Evolutionary conservation across 1,139 yeast genomes (phyloP), one percentile per base, ranked within the genome.

Genomic region (Yamadazyma dushanensis): DNA sequence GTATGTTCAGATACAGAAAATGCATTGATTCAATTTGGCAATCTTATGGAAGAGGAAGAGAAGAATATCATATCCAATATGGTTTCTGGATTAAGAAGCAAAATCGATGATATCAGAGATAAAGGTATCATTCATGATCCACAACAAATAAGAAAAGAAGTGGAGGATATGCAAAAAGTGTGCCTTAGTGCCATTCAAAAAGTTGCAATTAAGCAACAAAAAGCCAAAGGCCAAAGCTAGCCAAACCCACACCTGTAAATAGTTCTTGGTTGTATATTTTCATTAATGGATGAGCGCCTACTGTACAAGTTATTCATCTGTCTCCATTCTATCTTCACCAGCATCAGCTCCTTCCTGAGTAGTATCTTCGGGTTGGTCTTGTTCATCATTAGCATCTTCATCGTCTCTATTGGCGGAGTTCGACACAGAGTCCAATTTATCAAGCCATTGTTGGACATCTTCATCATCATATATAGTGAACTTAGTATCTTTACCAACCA

Each of bases 381-480:
- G 25, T 8, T 59, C 66, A 14, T 63, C 63, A 7, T 57, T 66
- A 11, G 56, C 71, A 31, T 61, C 69, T n/a, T 61, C 73, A 10
- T 62, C 68, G 26, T 58, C 72, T 46, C 63, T 63, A 43, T 61
- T 66, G 57, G 81, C 65, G 19, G 71, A 66, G 47, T 77, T 77
- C 3, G 80, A 66, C 8, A 76, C 78, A 4, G 81, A 70, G 49
- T 80, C 88, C 45, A 83, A 70, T 50, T 74, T 75, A 49, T 80
- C 87, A 45, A 83, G 71, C 89, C 89, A 83, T 48, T 77, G 85
- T 53, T 83, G 82, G 22, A 90, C 96, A 18, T 77, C 80, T 38
- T 87, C 96, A 48, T 89, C 95, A 48, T 92, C 97, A 50, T 85
- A 83, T 39, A 84, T 66, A 24, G 80, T 79, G 63, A 90, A 89